Conservation (phyloP, 805 yeast species). For the Candida patagonica region DNA sequence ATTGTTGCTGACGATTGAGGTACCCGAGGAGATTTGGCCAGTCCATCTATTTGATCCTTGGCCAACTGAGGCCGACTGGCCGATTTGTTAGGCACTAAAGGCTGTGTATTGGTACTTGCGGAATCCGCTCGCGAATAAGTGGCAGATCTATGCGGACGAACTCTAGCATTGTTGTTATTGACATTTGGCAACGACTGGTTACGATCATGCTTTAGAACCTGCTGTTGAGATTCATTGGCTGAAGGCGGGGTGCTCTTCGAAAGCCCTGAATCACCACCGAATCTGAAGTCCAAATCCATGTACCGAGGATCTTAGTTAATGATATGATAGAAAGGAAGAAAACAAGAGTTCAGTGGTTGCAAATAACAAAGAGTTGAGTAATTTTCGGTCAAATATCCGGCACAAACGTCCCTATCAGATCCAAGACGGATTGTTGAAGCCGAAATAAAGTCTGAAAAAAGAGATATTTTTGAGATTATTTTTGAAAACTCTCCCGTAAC, state of each 20-base stretch:
- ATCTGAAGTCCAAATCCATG: not conserved
- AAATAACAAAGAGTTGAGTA: too few relatives aligned
- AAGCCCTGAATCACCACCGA: not conserved
- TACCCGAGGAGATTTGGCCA: not conserved
- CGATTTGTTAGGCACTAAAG: not conserved
- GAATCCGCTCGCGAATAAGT: slow-evolving; percentile 13
- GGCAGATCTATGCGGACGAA: slow-evolving; percentile 18
- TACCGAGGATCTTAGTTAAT: too few relatives aligned
- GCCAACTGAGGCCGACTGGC: not conserved
- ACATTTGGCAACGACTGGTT: slow-evolving; percentile 21
- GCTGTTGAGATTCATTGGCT: not conserved
- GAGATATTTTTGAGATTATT: too few relatives aligned
- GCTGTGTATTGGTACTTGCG: not conserved
- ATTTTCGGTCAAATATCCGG: too few relatives aligned
- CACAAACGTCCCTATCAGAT: too few relatives aligned
- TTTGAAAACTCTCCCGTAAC: too few relatives aligned
- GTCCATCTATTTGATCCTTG: too few relatives aligned
- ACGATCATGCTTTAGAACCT: slow-evolving; percentile 15
- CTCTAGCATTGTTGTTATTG: slow-evolving; percentile 2
- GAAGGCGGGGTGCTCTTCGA: too few relatives aligned
- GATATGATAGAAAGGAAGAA: too few relatives aligned
- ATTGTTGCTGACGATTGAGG: not conserved
- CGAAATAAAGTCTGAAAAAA: too few relatives aligned
- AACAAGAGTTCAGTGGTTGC: too few relatives aligned
- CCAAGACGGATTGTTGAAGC: too few relatives aligned